Base-by-base conservation (phyloP, 2,329 filamentous ascomycete genomes). In the Sphaerulina musiva region DNA sequence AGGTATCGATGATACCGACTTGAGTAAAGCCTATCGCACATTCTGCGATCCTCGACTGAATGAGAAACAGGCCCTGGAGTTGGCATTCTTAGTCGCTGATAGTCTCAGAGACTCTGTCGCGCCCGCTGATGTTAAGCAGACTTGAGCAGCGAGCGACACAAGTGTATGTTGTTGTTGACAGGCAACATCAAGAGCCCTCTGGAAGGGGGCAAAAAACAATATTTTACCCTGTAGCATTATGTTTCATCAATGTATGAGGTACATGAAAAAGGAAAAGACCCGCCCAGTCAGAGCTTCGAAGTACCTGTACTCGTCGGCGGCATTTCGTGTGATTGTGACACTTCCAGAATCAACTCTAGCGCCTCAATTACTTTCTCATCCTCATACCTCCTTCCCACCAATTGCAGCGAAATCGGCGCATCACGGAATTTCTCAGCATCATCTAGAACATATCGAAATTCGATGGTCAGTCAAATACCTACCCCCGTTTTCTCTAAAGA, bases 1-100 rank as follows among this genome's bases (percentile, higher is more conserved):
- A 68, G 88, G 86, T 0, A 74, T 97, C 55, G 87, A 81, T 36
- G 93, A 97, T 71, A 87, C 93, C 58, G 92, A 96, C 67, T 70
- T 98, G 64, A 86, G 86, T 2, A 81, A 89, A 60, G 91, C 95
- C 66, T 98, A 98, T 73, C 95, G 90, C 4, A 95, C 87, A 38
- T 97, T 92, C 76, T 98, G 93, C 70, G 93, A 98, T 70, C 93
- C 93, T 4, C 76, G 93, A 23, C 75, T 98, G 62, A 98, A 98
- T 68, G 93, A 97, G 79, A 96, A 97, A 75, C 93, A 98, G 76
- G 91, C 93, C 0, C 78, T 98, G 11, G 93, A 98, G 76, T 73
- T 97, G 69, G 91, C 93, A 0, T 98, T 98, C 71, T 73, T 97
- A 66, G 85, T 98, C 46, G 93, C 93, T 0, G 89, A 89, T 4